Conservation (phyloP, 345 rosid genomes). For the rapeseed (Brassica napus) region DNA sequence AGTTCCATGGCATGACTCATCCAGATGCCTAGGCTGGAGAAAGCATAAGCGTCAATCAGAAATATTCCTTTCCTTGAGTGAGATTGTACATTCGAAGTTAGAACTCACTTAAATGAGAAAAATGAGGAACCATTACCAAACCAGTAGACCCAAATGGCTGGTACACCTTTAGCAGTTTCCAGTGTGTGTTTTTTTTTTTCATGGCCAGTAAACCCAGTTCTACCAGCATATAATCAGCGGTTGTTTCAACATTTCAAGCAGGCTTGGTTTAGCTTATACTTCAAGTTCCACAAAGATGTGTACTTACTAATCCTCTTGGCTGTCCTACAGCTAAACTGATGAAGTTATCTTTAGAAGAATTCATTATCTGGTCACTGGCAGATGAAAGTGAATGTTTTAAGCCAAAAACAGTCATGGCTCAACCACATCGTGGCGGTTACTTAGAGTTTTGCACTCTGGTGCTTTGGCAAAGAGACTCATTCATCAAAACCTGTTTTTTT, state of each 20-base stretch:
- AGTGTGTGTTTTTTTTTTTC: background rate
- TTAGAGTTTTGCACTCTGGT: background rate
- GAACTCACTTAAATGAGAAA: background rate
- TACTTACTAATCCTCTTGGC: background rate
- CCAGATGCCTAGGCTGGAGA: constrained; percentile 10
- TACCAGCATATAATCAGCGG: constrained; percentile 1
- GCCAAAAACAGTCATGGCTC: constrained; percentile 7
- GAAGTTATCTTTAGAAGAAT: background rate
- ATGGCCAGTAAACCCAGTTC: constrained; percentile 1
- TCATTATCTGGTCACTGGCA: background rate
- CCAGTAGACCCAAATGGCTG: constrained; percentile 3
- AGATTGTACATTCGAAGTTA: constrained; percentile 6
- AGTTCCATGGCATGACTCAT: background rate
- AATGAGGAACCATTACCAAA: background rate
- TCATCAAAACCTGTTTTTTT: constrained; percentile 13
- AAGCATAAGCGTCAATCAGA: background rate
- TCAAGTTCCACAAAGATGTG: constrained; percentile 9
- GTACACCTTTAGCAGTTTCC: background rate
- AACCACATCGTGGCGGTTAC: background rate
- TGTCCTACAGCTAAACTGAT: constrained; percentile 2
- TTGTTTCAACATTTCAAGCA: background rate
- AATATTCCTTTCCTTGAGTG: background rate
- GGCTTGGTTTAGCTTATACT: constrained; percentile 1
- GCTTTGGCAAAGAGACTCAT: background rate
- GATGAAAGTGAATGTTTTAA: constrained; percentile 3